Conservation (phyloP, 2,329 filamentous ascomycete species). For the Aureobasidium musti region DNA sequence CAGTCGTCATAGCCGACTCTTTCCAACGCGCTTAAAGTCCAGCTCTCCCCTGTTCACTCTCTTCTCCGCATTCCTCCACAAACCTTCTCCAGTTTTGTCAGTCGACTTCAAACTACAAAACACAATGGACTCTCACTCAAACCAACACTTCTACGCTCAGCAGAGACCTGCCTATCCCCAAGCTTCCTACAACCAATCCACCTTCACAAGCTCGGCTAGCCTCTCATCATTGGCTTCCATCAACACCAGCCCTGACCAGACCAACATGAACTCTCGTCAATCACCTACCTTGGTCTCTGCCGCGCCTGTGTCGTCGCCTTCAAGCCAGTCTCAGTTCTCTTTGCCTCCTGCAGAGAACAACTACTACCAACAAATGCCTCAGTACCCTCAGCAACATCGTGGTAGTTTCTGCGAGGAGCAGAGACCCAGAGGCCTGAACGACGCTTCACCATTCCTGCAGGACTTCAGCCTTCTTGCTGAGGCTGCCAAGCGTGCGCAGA, state of each 20-base stretch:
- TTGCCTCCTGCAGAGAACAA: slow-evolving; percentile 34
- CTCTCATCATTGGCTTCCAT: slow-evolving; percentile 44
- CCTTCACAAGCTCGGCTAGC: slow-evolving; percentile 49
- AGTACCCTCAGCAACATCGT: slow-evolving; percentile 35
- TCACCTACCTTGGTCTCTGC: slow-evolving; percentile 42
- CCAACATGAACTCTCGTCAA: slow-evolving; percentile 36
- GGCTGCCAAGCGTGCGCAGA: slow-evolving; percentile 88
- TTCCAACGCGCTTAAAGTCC: slow-evolving; percentile 22
- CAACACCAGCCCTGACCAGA: slow-evolving; percentile 33
- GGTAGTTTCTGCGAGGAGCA: slow-evolving; percentile 34
- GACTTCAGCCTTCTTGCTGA: slow-evolving; percentile 87
- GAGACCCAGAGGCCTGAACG: slow-evolving; percentile 41
- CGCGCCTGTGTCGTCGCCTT: slow-evolving; percentile 40
- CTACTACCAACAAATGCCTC: slow-evolving; percentile 36
- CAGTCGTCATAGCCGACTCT: slow-evolving; percentile 23
- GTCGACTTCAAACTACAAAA: neutral
- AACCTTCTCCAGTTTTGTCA: slow-evolving; percentile 26
- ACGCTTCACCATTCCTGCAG: slow-evolving; percentile 66
- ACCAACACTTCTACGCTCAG: slow-evolving; percentile 26
- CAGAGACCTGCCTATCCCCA: slow-evolving; percentile 44
- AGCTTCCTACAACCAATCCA: slow-evolving; percentile 39
- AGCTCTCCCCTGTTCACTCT: slow-evolving; percentile 14
- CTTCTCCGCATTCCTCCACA: slow-evolving; percentile 29
- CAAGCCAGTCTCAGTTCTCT: slow-evolving; percentile 38
- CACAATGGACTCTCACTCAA: slow-evolving; percentile 27